Base-by-base conservation (phyloP, 257 asterid species). In the Paulownia fortunei region DNA sequence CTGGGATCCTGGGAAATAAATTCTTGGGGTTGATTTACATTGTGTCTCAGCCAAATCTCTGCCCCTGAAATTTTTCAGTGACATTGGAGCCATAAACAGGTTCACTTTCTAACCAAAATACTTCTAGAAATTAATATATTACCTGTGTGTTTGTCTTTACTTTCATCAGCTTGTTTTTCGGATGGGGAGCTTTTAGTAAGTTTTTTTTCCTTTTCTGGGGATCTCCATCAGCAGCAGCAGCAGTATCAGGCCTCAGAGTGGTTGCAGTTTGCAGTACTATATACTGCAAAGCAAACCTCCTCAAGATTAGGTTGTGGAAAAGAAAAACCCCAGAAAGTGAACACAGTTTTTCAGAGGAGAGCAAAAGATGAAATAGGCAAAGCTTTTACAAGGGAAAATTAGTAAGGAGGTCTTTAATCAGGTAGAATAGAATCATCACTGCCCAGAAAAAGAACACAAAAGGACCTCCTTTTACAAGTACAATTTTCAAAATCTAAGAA, bases 171-270 rank as follows among this genome's bases (percentile, higher is more conserved):
- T 66, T 85, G 80, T 30, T 62, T 78, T 74, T n/a, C n/a, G n/a
- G n/a, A n/a, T n/a, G n/a, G n/a, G n/a, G n/a, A n/a, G 12, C 49
- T 82, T 69, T 82, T 87, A 66, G 49, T 78, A 74, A 60, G 51
- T 59, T 74, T 82, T 39, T 52, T 2, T 60, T 69, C 74, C 77
- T 73, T 24, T 72, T 66, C 66, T 81, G 60, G 80, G 88, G 91
- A 87, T 89, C 88, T 73, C 39, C 86, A 46, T 52, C 85, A 37
- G 41, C 82, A 19, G 80, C 67, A 72, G 64, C 71, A 26, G 52
- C 54, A 68, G 72, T 27, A 23, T 74, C 79, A 69, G 81, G 26
- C 55, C 51, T 58, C 67, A 61, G 73, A 60, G 12, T 71, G 8
- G 24, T 56, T 60, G 59, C 73, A 69, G 79, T 39, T 62, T 41